Evolutionary conservation across 345 rosid species (phyloP), one percentile per base, ranked within the genome.

Genomic region (Salix suchowensis): DNA sequence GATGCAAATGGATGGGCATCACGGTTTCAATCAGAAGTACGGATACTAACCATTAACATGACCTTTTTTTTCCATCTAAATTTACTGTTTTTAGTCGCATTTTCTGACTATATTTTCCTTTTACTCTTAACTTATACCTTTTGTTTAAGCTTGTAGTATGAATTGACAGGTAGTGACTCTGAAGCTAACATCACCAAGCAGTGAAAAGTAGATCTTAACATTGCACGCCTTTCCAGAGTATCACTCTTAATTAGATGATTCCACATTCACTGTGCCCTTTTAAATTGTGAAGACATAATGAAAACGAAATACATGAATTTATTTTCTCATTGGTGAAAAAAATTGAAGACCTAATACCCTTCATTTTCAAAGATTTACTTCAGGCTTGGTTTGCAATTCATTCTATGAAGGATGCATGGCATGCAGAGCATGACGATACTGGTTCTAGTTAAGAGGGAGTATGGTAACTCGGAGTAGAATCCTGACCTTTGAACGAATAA

Each of bases 1-100:
- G 92, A 93, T 84, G 71, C 88, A 93, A 91, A 88, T 65, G 90
- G 93, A 88, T 91, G 97, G 98, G 84, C 96, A 72, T 87, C 99
- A 74, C 95, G 89, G 61, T 91, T 93, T 88, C 98, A 92, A 88
- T 92, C 99, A 88, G 99, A 96, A 91, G 99, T 93, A 96, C 81
- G 98, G 88, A 89, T 91, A 88, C 97, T 96, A 92, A 92, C 92
- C 88, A 86, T 92, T 96, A 92, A 96, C 99, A 91, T 91, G 92
- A 95, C 97, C 90, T 26, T 83, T 77, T 76, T 84, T 85, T 81
- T 83, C 78, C 81, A 77, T 93, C 91, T 90, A 87, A 87, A 88
- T 88, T 84, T 90, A 79, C 81, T 87, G 73, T 78, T 74, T 83
- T 81, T 82, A 74, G 80, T 84, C 86, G 82, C 74, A 86, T 87